Evolutionary conservation across 768 basidiomycete genomes (phyloP).

Genomic region (Crassisporium funariophilum): DNA sequence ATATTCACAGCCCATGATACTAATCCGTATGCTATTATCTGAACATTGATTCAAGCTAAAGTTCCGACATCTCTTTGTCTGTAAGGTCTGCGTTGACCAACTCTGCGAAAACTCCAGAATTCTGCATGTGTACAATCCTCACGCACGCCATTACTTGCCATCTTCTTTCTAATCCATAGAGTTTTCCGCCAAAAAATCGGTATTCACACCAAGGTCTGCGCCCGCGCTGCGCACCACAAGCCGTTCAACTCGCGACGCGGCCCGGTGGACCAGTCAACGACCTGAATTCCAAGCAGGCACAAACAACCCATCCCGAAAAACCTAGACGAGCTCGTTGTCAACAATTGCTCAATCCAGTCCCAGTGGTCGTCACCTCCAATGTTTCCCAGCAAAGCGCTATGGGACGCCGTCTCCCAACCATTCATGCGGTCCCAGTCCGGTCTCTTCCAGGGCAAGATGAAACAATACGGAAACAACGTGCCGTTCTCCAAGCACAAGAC

Average conservation of each 20-base stretch:
- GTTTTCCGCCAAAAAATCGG: too few species aligned
- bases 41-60: too few species aligned
- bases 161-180: too few species aligned
- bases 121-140: too few species aligned
- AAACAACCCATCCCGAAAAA: conserved; percentile 3
- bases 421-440: conserved; percentile 83
- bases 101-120: too few species aligned
- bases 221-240: too few species aligned
- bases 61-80: too few species aligned
- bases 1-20: too few species aligned
- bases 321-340: not conserved
- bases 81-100: too few species aligned
- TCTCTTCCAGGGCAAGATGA: conserved; percentile 81
- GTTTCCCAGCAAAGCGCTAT: conserved; percentile 31
- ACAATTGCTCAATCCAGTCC: not conserved
- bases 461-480: conserved; percentile 85
- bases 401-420: conserved; percentile 55
- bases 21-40: too few species aligned
- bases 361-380: conserved; percentile 12
- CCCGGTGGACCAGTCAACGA: conserved; percentile 2
- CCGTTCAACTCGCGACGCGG: not conserved
- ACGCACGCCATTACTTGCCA: too few species aligned
- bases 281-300: conserved; percentile 5
- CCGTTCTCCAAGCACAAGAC: conserved; percentile 90
- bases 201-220: too few species aligned